Base-by-base conservation (phyloP, 139 green algal species). In the Chlamydomonas sp. region DNA sequence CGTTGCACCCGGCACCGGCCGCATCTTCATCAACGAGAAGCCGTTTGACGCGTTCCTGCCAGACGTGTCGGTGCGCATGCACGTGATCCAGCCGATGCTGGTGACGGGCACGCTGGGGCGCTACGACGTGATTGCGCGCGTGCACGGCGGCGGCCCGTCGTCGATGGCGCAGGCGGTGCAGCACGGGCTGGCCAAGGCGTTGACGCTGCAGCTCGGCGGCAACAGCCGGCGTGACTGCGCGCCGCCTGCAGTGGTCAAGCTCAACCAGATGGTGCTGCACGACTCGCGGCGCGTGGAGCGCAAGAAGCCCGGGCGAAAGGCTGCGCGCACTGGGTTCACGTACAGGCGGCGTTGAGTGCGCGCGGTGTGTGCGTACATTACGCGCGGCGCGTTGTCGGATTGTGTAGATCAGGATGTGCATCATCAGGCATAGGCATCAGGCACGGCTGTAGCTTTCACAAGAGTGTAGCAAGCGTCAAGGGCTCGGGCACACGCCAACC, bases 291-390 rank as follows among this genome's bases (percentile, higher is more conserved):
- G 90, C 16, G 94, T 98, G 58, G 94, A 98, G 78, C 69, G 91
- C 3, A 98, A 98, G 84, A 98, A 98, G 82, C 86, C 92, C 20
- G 94, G 90, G 26, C 77, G 75, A 39, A 76, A 71, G 3, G 94
- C 95, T 75, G 91, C 90, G 24, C 76, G 87, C 31, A 93, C 91
- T 74, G 82, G 79, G n/a, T 95, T 92, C 78, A 72, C 89, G 35
- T 97, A 88, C 85, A 88, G 96, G 38, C 96, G 96, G 82, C 82
- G 91, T 3, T 97, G n/a, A n/a, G n/a, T n/a, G n/a, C n/a, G n/a
- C n/a, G n/a, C n/a, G n/a, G n/a, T n/a, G n/a, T n/a, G n/a, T n/a
- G n/a, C n/a, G n/a, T n/a, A n/a, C n/a, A n/a, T n/a, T n/a, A n/a
- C n/a, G n/a, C n/a, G n/a, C n/a, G n/a, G n/a, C n/a, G n/a, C n/a